These are phyloP conservation scores for Haberlea rhodopensis DNA, from an alignment of 257 asterid genomes.

Conservation along the genomic window DNA sequence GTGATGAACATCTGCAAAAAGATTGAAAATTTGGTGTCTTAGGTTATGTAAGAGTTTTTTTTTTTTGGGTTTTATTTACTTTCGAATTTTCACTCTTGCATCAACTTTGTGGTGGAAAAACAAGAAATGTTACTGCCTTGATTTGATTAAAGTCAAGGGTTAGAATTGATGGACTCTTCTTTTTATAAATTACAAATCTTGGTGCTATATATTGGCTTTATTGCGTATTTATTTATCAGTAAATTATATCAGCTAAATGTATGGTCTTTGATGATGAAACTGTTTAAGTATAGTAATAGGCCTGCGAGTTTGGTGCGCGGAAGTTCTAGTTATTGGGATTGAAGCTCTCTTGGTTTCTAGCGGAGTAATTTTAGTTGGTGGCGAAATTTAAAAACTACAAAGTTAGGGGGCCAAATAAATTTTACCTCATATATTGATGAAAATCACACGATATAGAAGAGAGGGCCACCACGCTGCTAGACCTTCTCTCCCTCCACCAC, in stretches of 20 bases:
- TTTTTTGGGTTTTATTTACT: slow-evolving; percentile 5
- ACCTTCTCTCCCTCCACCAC: neutral
- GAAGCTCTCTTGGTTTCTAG: slow-evolving; percentile 1
- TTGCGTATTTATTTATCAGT: slow-evolving; percentile 4
- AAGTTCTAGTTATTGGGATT: neutral
- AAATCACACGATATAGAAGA: neutral
- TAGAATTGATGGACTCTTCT: neutral
- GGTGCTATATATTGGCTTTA: slow-evolving; percentile 11
- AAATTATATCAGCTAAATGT: slow-evolving; percentile 19
- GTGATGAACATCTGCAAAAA: neutral
- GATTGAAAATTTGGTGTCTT: slow-evolving; percentile 25
- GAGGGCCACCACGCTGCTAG: neutral
- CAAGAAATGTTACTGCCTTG: slow-evolving; percentile 8
- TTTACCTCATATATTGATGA: neutral
- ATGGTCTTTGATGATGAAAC: slow-evolving; percentile 13
- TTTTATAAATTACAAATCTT: slow-evolving; percentile 21
- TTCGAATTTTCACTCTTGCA: neutral
- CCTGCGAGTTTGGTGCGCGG: slow-evolving; percentile 4
- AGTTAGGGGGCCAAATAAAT: neutral
- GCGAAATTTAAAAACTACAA: neutral
- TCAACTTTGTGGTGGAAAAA: neutral
- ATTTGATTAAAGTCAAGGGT: slow-evolving; percentile 12
- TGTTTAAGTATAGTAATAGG: neutral
- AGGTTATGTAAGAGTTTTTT: slow-evolving; percentile 7
- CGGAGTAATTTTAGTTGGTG: neutral